These are phyloP conservation scores for Coemansia sp. DNA, from an alignment of 192 early-diverging fungal species.

Conservation along the genomic window DNA sequence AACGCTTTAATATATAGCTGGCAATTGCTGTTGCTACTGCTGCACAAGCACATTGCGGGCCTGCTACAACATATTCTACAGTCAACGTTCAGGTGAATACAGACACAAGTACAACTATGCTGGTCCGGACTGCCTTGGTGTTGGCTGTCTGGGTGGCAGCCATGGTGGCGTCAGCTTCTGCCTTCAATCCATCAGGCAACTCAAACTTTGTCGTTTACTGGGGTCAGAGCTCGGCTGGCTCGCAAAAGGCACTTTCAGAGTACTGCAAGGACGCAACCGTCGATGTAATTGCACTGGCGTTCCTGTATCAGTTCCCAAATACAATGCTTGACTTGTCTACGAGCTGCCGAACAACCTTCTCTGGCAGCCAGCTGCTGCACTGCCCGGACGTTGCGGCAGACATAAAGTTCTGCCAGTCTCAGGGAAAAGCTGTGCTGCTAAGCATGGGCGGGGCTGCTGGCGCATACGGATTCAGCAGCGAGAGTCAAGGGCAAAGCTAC, in stretches of 20 bases:
- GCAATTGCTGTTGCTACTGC: too few relatives aligned
- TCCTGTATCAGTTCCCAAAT: conserved; percentile 55
- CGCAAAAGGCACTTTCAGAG: conserved; percentile 40
- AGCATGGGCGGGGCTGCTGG: conserved; percentile 67
- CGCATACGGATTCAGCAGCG: conserved; percentile 51
- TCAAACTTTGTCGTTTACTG: conserved; percentile 49
- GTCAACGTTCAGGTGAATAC: too few relatives aligned
- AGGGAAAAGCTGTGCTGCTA: conserved; percentile 59
- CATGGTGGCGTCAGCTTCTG: conserved; percentile 7
- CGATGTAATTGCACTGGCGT: conserved; percentile 57
- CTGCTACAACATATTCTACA: too few relatives aligned
- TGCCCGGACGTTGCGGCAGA: conserved; percentile 56
- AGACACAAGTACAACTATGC: background rate
- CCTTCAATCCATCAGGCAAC: conserved; percentile 23
- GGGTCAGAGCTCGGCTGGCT: conserved; percentile 48
- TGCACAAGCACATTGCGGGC: too few relatives aligned
- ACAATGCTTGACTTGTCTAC: conserved; percentile 59
- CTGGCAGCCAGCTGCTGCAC: conserved; percentile 52
- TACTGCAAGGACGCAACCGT: conserved; percentile 61
- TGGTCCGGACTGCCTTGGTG: background rate
- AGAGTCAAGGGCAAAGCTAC: conserved; percentile 46
- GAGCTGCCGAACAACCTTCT: conserved; percentile 52
- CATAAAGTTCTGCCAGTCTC: conserved; percentile 62
- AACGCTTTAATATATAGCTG: too few relatives aligned
- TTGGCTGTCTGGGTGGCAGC: background rate